phyloP scores from a whole-genome alignment of 2,329 filamentous ascomycete genomes.

The Aspergillus quadricinctus region DNA sequence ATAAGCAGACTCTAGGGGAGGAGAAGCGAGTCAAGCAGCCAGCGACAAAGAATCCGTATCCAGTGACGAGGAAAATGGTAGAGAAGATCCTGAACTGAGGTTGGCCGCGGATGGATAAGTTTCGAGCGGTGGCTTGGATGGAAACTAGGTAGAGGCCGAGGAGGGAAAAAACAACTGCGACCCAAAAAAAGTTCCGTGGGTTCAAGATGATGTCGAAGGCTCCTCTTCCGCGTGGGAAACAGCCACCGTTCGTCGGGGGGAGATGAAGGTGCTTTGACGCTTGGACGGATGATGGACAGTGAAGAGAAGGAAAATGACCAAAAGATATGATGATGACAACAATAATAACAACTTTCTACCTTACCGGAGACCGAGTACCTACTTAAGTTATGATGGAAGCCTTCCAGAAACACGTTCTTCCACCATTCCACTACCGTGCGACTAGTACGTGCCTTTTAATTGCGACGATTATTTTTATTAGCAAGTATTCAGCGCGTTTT shows the following conservation, averaged over 20 bases:
- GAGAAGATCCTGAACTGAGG: background rate
- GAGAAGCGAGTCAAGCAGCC: background rate
- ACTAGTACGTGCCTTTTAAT: background rate
- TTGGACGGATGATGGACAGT: background rate
- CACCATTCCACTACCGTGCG: background rate
- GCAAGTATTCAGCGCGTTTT: background rate
- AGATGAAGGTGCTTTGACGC: background rate
- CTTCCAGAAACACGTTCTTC: background rate
- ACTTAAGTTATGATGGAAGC: background rate
- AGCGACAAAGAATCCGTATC: background rate
- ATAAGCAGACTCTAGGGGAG: background rate
- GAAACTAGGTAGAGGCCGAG: background rate
- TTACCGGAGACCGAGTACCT: background rate
- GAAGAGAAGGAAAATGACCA: background rate
- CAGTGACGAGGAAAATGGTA: background rate
- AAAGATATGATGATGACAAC: background rate
- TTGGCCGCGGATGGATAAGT: background rate
- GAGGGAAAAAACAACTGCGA: slow-evolving; percentile 1
- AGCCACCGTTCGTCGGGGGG: background rate
- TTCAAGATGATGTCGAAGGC: background rate
- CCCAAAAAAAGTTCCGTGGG: background rate
- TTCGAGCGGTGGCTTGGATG: slow-evolving; percentile 3
- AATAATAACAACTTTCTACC: background rate
- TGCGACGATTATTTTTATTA: background rate
- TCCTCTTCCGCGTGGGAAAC: background rate